These are phyloP conservation scores for Mycena epipterygia DNA, from an alignment of 768 basidiomycete genomes.

Conservation along the genomic window DNA sequence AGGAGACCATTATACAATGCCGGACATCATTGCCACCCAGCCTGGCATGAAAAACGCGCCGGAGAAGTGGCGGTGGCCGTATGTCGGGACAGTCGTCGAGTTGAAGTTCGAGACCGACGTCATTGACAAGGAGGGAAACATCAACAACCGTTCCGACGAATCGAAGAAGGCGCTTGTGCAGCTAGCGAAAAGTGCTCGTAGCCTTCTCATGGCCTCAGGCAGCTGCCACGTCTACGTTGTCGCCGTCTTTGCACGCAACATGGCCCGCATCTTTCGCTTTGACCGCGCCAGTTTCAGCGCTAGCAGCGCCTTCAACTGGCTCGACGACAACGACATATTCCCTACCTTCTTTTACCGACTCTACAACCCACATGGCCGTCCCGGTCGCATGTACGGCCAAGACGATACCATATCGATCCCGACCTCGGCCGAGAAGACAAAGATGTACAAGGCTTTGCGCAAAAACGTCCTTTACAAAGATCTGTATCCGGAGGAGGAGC, in stretches of 20 bases:
- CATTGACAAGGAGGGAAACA: background rate
- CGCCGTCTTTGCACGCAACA: background rate
- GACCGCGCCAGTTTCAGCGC: slow-evolving; percentile 22
- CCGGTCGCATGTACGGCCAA: slow-evolving; percentile 3
- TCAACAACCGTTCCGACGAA: background rate
- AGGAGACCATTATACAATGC: background rate
- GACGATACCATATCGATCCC: slow-evolving; percentile 25
- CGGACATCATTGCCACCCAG: slow-evolving; percentile 8
- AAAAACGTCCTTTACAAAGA: background rate
- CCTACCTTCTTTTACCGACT: slow-evolving; percentile 31
- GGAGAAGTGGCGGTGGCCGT: background rate
- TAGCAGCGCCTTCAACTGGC: slow-evolving; percentile 16
- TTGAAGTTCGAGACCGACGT: slow-evolving; percentile 12
- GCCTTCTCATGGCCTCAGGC: slow-evolving; percentile 12
- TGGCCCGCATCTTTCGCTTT: slow-evolving; percentile 27
- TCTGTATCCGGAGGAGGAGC: background rate
- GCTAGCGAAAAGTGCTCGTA: slow-evolving; percentile 22
- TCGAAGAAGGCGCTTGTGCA: background rate
- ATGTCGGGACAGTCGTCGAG: slow-evolving; percentile 9
- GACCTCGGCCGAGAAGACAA: background rate
- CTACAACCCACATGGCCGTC: background rate
- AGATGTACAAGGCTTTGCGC: background rate
- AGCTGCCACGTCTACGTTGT: slow-evolving; percentile 21
- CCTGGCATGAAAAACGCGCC: background rate
- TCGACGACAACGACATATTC: background rate